Percentiles rank a stretch among this genome's conserved stretches.
Conservation (phyloP, 2,329 filamentous ascomycete genomes). For the Colletotrichum lindemuthianum region DNA sequence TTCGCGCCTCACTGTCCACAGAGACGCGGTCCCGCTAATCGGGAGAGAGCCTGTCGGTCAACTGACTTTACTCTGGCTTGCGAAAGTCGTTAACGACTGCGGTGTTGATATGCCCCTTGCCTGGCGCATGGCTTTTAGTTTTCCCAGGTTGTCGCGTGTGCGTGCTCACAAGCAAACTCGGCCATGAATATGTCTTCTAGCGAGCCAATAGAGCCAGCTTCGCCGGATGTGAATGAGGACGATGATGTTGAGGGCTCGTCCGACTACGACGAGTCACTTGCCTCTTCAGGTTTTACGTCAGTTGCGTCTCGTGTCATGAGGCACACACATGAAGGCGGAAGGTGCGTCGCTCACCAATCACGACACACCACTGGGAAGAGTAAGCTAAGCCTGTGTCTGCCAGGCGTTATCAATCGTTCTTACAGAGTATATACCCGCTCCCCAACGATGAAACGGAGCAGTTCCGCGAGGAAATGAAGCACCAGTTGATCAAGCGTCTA, state of each 20-base stretch:
- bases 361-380: not conserved
- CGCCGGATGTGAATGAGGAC: conserved; percentile 16
- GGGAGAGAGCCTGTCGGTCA: not conserved
- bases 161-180: not conserved
- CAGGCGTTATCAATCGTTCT: conserved; percentile 61
- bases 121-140: not conserved
- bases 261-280: conserved; percentile 51
- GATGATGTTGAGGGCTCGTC: conserved; percentile 46
- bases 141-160: not conserved
- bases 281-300: conserved; percentile 53
- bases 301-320: conserved; percentile 40
- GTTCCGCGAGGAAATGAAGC: conserved; percentile 59
- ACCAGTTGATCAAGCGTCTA: conserved; percentile 59
- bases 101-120: conserved; percentile 1
- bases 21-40: not conserved
- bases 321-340: conserved; percentile 35
- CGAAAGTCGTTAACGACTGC: no score
- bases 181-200: conserved; percentile 26
- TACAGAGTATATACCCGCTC: conserved; percentile 58
- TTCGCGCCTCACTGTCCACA: no score
- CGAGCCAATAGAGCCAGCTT: conserved; percentile 34
- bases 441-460: conserved; percentile 65
- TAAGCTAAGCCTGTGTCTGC: conserved; percentile 16
- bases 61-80: not conserved
- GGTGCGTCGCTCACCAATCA: conserved; percentile 21